phyloP scores from a whole-genome alignment of 331 rosid species.

The Acacia pycnantha region DNA sequence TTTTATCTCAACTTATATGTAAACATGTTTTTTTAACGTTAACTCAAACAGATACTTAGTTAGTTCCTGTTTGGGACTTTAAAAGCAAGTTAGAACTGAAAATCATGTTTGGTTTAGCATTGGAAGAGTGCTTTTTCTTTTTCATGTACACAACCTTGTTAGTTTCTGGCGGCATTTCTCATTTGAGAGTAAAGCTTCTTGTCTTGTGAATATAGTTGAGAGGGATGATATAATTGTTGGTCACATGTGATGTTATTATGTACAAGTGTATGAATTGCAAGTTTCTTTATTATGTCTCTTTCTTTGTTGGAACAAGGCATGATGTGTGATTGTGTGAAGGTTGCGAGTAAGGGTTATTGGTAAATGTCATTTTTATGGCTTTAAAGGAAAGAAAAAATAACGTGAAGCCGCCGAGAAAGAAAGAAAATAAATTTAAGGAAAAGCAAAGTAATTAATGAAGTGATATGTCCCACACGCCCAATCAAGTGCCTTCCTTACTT shows the following conservation, averaged over 20 bases:
- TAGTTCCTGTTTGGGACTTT: background rate
- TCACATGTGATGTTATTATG: background rate
- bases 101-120: too few relatives aligned
- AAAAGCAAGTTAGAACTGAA: too few relatives aligned
- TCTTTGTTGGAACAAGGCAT: background rate
- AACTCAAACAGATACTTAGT: too few relatives aligned
- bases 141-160: background rate
- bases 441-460: slow-evolving; percentile 16
- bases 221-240: background rate
- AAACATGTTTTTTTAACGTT: too few relatives aligned
- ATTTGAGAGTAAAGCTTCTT: background rate
- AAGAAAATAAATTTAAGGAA: background rate
- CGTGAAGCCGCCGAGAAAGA: slow-evolving; percentile 35
- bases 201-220: background rate
- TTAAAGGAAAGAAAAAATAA: background rate
- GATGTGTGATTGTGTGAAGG: background rate
- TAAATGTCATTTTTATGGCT: background rate
- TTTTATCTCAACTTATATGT: too few relatives aligned
- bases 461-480: slow-evolving; percentile 10
- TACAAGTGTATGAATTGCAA: background rate
- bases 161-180: background rate
- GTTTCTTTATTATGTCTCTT: background rate
- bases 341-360: background rate
- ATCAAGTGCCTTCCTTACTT: background rate
- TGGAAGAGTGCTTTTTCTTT: too few relatives aligned